These are phyloP conservation scores for Aureobasidium lini DNA, from an alignment of 2,329 filamentous ascomycete species.

Conservation along the genomic window DNA sequence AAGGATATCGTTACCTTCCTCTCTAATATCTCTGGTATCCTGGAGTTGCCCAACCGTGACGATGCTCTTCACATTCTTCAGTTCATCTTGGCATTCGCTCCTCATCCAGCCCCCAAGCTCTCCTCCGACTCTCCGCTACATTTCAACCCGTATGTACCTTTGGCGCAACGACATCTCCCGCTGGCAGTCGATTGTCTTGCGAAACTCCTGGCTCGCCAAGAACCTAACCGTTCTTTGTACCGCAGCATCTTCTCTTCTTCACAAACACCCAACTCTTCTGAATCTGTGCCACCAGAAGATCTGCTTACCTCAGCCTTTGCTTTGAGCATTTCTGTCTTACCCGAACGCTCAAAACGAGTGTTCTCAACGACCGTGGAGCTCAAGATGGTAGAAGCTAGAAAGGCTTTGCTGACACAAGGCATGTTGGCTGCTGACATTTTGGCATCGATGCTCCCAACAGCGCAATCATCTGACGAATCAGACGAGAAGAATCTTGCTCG, in stretches of 20 bases:
- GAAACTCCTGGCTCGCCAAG: slow-evolving; percentile 85
- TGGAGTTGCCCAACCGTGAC: slow-evolving; percentile 77
- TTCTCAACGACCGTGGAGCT: slow-evolving; percentile 36
- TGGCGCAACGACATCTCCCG: slow-evolving; percentile 78
- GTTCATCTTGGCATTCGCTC: slow-evolving; percentile 85
- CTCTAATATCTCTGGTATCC: slow-evolving; percentile 71
- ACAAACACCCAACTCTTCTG: slow-evolving; percentile 22
- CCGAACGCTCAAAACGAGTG: slow-evolving; percentile 53
- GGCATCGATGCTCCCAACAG: slow-evolving; percentile 53
- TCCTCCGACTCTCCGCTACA: slow-evolving; percentile 20
- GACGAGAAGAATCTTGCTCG: slow-evolving; percentile 54
- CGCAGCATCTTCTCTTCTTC: slow-evolving; percentile 68
- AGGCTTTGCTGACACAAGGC: slow-evolving; percentile 86
- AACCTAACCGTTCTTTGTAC: slow-evolving; percentile 83
- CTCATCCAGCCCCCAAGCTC: slow-evolving; percentile 60
- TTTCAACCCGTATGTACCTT: slow-evolving; percentile 41
- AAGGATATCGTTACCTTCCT: slow-evolving; percentile 86
- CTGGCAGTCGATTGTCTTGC: slow-evolving; percentile 84
- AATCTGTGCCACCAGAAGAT: slow-evolving; percentile 51
- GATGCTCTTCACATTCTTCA: slow-evolving; percentile 81
- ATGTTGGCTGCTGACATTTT: slow-evolving; percentile 85
- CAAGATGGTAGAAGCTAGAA: slow-evolving; percentile 70
- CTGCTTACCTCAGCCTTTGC: slow-evolving; percentile 82
- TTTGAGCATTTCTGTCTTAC: slow-evolving; percentile 76
- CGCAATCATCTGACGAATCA: slow-evolving; percentile 10